Evolutionary conservation across 352 stramenopile genomes (phyloP).

Genomic region (Pythium aquatile): DNA sequence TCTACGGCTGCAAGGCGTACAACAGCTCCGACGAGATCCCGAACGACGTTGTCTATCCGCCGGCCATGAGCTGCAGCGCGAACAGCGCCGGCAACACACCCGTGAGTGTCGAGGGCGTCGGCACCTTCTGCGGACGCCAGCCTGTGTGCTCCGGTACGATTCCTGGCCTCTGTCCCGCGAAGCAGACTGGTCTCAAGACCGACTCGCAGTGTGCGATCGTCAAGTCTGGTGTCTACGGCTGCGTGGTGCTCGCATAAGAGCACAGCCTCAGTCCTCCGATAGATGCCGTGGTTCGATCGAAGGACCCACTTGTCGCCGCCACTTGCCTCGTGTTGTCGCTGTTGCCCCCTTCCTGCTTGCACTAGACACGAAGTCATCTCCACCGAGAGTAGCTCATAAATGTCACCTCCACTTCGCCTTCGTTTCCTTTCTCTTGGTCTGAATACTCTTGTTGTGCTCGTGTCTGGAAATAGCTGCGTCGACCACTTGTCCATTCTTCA

Average conservation of each 20-base stretch:
- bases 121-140: slow-evolving; percentile 13
- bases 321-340: not conserved
- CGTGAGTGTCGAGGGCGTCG: slow-evolving; percentile 10
- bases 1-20: slow-evolving; percentile 12
- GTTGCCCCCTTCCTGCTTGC: not conserved
- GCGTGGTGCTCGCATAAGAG: slow-evolving; percentile 9
- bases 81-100: slow-evolving; percentile 1
- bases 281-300: not conserved
- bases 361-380: not conserved
- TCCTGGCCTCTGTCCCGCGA: slow-evolving; percentile 2
- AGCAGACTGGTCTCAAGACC: slow-evolving; percentile 4
- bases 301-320: not conserved
- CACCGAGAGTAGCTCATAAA: not conserved
- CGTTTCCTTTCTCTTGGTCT: not conserved
- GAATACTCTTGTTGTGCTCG: not conserved
- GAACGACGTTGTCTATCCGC: not conserved
- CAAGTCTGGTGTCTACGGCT: slow-evolving; percentile 14
- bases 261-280: not conserved
- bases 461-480: slow-evolving; percentile 4
- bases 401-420: not conserved
- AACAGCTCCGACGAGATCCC: not conserved
- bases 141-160: slow-evolving; percentile 8
- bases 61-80: not conserved
- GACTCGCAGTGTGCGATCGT: slow-evolving; percentile 13
- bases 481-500: not conserved